Evolutionary conservation across 306 rosid species (phyloP).

Genomic region (Vicia sativa): DNA sequence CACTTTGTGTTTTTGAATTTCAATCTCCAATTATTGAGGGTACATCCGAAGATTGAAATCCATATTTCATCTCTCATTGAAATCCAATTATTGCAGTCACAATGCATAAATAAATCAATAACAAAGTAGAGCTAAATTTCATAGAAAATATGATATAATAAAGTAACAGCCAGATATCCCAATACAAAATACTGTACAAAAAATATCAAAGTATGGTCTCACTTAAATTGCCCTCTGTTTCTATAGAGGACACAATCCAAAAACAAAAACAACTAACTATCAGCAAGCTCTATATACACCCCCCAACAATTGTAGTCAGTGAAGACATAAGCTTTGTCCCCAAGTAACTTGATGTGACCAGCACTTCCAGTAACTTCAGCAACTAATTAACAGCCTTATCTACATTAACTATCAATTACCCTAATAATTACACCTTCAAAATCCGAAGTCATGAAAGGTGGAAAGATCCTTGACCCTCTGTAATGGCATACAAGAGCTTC

Average conservation of each 20-base stretch:
- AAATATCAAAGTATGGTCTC: constrained; percentile 40
- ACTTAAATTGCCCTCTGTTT: constrained; percentile 38
- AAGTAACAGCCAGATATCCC: constrained; percentile 13
- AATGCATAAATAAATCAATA: not conserved
- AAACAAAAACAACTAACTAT: constrained; percentile 37
- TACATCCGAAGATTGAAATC: too few relatives aligned
- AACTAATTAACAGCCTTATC: constrained; percentile 44
- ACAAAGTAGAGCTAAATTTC: not conserved
- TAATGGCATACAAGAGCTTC: constrained; percentile 86
- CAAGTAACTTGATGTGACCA: constrained; percentile 47
- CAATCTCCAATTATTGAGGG: too few relatives aligned
- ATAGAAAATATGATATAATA: not conserved
- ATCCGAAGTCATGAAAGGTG: constrained; percentile 75
- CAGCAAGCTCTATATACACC: constrained; percentile 58
- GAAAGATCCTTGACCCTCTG: constrained; percentile 97
- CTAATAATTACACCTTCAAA: constrained; percentile 75
- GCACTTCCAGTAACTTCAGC: constrained; percentile 36
- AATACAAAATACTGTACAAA: constrained; percentile 50
- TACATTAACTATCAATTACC: constrained; percentile 55
- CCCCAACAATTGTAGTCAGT: constrained; percentile 59
- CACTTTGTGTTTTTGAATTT: too few relatives aligned
- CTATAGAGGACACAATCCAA: constrained; percentile 48
- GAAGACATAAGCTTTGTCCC: constrained; percentile 54
- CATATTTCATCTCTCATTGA: not conserved
- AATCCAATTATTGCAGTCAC: not conserved